Conservation (phyloP, 192 early-diverging fungal species). For the Podila horticola region DNA sequence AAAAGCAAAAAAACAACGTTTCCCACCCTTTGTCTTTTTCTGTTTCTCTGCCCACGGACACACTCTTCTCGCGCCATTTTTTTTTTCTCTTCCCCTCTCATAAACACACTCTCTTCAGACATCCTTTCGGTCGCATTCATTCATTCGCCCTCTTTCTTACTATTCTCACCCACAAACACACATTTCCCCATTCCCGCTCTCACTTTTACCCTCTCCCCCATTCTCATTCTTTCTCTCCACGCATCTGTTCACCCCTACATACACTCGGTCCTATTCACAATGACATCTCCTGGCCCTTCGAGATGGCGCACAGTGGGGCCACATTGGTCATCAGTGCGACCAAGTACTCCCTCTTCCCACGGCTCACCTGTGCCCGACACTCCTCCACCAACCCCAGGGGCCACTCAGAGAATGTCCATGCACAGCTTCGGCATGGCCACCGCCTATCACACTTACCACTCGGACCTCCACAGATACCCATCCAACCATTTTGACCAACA, state of each 20-base stretch:
- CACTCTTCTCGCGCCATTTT: too few relatives aligned
- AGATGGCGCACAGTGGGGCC: background rate
- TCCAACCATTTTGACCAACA: background rate
- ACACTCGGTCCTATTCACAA: background rate
- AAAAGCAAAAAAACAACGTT: too few relatives aligned
- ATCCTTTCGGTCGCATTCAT: background rate
- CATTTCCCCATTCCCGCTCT: background rate
- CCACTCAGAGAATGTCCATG: background rate
- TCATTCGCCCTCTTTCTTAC: background rate
- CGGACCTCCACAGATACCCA: background rate
- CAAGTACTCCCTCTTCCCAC: background rate
- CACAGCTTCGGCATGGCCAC: background rate
- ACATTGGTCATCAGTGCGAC: background rate
- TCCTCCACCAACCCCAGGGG: too few relatives aligned
- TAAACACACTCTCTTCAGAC: background rate
- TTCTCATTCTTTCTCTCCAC: background rate
- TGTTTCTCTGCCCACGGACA: too few relatives aligned
- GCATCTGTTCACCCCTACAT: background rate
- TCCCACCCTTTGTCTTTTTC: too few relatives aligned
- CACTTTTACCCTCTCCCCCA: background rate
- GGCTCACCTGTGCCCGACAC: too few relatives aligned
- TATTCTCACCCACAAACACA: background rate
- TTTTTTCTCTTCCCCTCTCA: background rate
- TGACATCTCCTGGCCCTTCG: background rate
- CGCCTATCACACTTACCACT: background rate